phyloP scores from a whole-genome alignment of 441 rosid genomes.

The Populus hybrid region DNA sequence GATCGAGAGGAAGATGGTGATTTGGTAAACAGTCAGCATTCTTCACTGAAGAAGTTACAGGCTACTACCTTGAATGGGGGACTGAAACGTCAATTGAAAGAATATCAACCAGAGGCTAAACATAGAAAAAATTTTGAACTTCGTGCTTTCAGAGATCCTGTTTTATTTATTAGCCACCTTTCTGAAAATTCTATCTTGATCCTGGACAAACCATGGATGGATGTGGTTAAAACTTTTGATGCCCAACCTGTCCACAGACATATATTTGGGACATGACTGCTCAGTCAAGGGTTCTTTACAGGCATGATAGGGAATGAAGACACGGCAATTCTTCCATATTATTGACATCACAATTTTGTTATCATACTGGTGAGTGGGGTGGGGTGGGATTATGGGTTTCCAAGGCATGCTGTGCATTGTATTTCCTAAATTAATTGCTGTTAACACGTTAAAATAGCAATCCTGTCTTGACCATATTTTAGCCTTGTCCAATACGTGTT shows the following conservation, averaged over 20 bases:
- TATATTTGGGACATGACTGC: constrained; percentile 65
- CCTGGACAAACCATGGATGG: constrained; percentile 89
- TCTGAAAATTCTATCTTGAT: constrained; percentile 71
- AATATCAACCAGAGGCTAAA: constrained; percentile 45
- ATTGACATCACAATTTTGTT: constrained; percentile 17
- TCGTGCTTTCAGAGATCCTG: constrained; percentile 29
- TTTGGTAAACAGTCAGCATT: constrained; percentile 33
- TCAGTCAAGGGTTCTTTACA: constrained; percentile 11
- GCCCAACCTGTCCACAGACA: constrained; percentile 94
- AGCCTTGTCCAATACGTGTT: constrained; percentile 1
- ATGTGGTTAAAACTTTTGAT: constrained; percentile 68
- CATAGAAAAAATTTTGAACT: constrained; percentile 65
- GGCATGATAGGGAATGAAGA: constrained; percentile 18
- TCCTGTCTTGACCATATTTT: not conserved
- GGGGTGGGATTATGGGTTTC: constrained; percentile 3
- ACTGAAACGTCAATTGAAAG: constrained; percentile 53
- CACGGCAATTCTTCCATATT: constrained; percentile 15
- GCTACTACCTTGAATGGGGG: constrained; percentile 36
- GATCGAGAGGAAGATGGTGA: constrained; percentile 54
- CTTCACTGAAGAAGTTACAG: constrained; percentile 42
- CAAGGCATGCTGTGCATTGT: constrained; percentile 31
- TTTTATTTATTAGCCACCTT: constrained; percentile 73
- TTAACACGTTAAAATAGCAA: constrained; percentile 23
- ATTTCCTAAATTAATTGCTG: constrained; percentile 29
- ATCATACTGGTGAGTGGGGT: not conserved